Conservation (phyloP, 371 early-diverging fungal species). For the Blastocladiella emersonii region DNA sequence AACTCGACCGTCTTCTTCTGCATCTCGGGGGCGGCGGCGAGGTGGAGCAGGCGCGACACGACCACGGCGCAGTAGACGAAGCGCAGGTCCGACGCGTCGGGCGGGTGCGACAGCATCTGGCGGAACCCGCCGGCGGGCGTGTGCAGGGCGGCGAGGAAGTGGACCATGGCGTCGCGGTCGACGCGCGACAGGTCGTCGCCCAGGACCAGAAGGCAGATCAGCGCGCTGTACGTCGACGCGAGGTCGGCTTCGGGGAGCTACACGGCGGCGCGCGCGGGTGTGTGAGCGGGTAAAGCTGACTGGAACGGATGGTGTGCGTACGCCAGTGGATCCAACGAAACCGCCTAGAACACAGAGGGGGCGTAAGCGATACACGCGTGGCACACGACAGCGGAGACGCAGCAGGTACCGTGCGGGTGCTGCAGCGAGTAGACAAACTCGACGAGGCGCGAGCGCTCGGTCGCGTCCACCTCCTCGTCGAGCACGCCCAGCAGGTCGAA, state of each 20-base stretch:
- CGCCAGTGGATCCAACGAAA: neutral
- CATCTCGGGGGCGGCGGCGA: constrained; percentile 31
- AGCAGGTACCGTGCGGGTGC: neutral
- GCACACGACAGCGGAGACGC: neutral
- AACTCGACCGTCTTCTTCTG: constrained; percentile 39
- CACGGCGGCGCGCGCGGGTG: neutral
- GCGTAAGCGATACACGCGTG: neutral
- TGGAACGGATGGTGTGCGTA: neutral
- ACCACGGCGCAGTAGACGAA: constrained; percentile 84
- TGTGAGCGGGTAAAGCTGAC: neutral
- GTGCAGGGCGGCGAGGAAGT: constrained; percentile 46
- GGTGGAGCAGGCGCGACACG: neutral
- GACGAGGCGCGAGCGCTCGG: neutral
- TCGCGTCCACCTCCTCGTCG: neutral
- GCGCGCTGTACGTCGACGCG: constrained; percentile 85
- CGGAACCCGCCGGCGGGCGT: constrained; percentile 45
- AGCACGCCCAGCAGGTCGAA: neutral
- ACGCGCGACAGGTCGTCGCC: constrained; percentile 83
- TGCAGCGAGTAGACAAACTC: neutral
- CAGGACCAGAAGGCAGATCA: constrained; percentile 56
- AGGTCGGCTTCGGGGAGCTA: constrained; percentile 29
- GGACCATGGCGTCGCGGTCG: constrained; percentile 46
- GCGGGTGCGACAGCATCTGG: constrained; percentile 11
- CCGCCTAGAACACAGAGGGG: neutral
- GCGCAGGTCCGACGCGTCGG: constrained; percentile 59